Conservation (phyloP, 768 basidiomycete genomes). For the Clathrus columnatus region DNA sequence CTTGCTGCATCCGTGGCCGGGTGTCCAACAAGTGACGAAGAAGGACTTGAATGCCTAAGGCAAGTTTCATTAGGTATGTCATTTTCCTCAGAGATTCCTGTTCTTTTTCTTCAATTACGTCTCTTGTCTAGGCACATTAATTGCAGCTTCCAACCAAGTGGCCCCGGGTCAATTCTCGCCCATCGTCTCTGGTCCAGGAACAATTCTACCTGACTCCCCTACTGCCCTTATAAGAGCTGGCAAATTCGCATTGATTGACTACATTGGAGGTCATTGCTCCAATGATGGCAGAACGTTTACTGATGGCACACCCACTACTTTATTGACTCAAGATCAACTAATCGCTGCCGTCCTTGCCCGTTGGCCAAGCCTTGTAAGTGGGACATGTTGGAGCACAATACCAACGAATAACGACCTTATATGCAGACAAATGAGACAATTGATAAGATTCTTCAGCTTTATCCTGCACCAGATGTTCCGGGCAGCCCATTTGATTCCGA, state of each 20-base stretch:
- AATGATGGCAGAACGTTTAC: constrained; percentile 37
- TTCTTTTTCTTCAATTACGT: background rate
- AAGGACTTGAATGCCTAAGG: constrained; percentile 29
- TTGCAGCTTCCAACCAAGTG: constrained; percentile 31
- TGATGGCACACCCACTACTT: constrained; percentile 27
- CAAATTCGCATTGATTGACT: constrained; percentile 26
- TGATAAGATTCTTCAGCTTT: constrained; percentile 27
- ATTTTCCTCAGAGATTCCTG: background rate
- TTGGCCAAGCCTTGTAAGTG: constrained; percentile 13
- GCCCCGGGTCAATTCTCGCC: constrained; percentile 22
- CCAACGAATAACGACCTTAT: no score
- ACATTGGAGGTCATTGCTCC: constrained; percentile 33
- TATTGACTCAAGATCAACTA: constrained; percentile 34
- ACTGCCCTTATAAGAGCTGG: constrained; percentile 28
- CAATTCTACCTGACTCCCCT: constrained; percentile 25
- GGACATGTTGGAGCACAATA: no score
- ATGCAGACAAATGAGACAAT: constrained; percentile 33
- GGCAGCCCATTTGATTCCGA: constrained; percentile 32
- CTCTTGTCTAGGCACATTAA: constrained; percentile 22
- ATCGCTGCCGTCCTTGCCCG: constrained; percentile 20
- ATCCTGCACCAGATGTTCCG: constrained; percentile 27
- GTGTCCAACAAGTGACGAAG: constrained; percentile 20
- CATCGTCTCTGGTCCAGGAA: constrained; percentile 12
- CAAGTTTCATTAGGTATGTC: constrained; percentile 27
- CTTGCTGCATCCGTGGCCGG: constrained; percentile 24